Base-by-base conservation (phyloP, 805 yeast species). In the Dipodascopsis tothii region DNA sequence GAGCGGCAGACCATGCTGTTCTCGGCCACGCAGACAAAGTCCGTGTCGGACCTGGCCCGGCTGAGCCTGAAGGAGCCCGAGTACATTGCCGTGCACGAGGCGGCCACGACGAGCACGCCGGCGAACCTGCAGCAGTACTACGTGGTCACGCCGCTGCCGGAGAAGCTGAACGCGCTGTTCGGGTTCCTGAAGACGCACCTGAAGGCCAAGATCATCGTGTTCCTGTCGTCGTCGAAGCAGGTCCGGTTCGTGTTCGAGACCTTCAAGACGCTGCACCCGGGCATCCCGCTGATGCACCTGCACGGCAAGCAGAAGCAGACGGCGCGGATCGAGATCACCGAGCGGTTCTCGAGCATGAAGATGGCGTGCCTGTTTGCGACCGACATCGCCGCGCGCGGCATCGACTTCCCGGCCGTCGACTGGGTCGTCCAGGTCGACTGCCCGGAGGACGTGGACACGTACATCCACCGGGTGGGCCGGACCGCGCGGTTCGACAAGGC, bases 351-450 rank as follows among this genome's bases (percentile, higher is more conserved):
- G 6, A 75, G 80, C 45, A 80, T 94, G 2, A 83, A 81, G 53
- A 76, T 82, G 42, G 84, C 84, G 14, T 85, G 95, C 66, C 66
- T 86, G 38, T 78, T 86, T 58, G 92, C 95, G 0, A 86, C 96
- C 0, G 96, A 86, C 65, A 81, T 86, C 36, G 95, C 85, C 9
- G 95, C 96, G 1, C 70, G 96, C 60, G 96, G 96, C 16, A 74
- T 86, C 33, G 96, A 86, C 62, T 85, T 87, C 63, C 95, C 96
- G 0, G 84, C 88, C 4, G 84, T 86, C 39, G 94, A 87, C 59
- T 86, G 96, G 96, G 95, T 86, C n/a, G 70, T 86, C 5, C 96
- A 86, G 61, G 72, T 85, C 1, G 96, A 86, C 60, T 84, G 94
- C 56, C 95, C 96, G 0, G 96, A 86, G 60, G 94, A 84, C 62